Percentiles rank a stretch among this genome's conserved stretches.
Evolutionary conservation across 2,329 filamentous ascomycete genomes (phyloP).

Genomic region (Colletotrichum higginsianum): DNA sequence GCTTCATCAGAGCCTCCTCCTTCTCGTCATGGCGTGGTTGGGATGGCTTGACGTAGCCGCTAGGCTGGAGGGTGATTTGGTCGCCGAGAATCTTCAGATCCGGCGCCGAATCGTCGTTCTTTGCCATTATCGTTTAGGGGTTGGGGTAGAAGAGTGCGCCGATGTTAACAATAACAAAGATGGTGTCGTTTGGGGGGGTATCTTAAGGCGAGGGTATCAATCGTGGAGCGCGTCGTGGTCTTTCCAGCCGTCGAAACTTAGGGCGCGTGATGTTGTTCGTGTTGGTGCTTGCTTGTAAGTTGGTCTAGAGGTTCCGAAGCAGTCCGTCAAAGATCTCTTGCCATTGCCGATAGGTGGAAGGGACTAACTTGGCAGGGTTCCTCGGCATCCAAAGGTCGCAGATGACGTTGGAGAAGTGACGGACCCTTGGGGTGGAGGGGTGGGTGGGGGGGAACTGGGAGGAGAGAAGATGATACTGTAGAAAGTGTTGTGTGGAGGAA

Average conservation of each 20-base stretch:
- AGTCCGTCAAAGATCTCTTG: conserved; percentile 35
- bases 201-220: not conserved
- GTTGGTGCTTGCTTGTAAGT: not conserved
- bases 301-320: conserved; percentile 18
- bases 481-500: not conserved
- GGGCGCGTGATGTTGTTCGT: not conserved
- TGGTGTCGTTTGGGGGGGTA: too few species aligned
- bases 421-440: conserved; percentile 2
- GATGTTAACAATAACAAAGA: not conserved
- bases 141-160: not conserved
- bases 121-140: conserved; percentile 51
- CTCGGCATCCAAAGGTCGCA: conserved; percentile 3
- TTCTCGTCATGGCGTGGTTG: conserved; percentile 62
- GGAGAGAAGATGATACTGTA: not conserved
- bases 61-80: conserved; percentile 81
- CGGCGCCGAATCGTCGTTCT: conserved; percentile 67
- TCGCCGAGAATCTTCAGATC: conserved; percentile 84
- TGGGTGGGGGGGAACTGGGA: not conserved
- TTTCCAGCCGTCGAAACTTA: not conserved
- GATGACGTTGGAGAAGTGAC: conserved; percentile 34
- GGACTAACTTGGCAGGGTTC: not conserved
- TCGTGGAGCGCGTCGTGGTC: not conserved
- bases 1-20: conserved; percentile 81
- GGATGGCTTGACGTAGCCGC: conserved; percentile 73
- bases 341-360: conserved; percentile 31